These are phyloP conservation scores for Pichia occidentalis DNA, from an alignment of 805 yeast species.

Conservation along the genomic window DNA sequence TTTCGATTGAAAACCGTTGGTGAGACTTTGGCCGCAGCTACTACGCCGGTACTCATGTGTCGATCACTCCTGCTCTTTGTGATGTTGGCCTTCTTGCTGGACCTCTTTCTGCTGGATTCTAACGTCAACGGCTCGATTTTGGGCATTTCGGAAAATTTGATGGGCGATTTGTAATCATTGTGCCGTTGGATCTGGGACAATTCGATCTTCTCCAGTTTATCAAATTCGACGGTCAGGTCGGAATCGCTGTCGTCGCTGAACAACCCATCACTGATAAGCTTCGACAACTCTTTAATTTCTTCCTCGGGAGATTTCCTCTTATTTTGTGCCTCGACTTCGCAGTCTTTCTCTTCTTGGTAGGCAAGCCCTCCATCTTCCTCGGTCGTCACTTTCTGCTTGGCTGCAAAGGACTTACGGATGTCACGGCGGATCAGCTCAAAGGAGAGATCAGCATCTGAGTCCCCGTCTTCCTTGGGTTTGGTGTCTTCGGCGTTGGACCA, in stretches of 20 bases:
- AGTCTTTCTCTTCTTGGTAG: too few species aligned
- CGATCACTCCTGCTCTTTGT: background rate
- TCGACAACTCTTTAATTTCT: conserved; percentile 19
- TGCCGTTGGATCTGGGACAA: conserved; percentile 20
- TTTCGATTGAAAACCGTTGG: conserved; percentile 19
- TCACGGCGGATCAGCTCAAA: too few species aligned
- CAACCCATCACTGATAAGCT: conserved; percentile 17
- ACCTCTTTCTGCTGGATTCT: conserved; percentile 23
- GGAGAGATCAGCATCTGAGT: background rate
- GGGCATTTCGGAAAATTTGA: conserved; percentile 30
- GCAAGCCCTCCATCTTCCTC: too few species aligned
- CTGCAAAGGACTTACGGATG: too few species aligned
- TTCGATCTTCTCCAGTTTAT: conserved; percentile 27
- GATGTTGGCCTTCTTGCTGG: conserved; percentile 17
- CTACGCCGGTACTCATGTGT: too few species aligned
- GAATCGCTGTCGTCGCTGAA: conserved; percentile 22
- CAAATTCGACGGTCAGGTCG: conserved; percentile 22
- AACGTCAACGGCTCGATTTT: conserved; percentile 28
- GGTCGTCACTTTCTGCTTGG: background rate
- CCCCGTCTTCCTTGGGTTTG: background rate
- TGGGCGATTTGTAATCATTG: conserved; percentile 23
- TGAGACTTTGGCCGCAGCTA: conserved; percentile 9
- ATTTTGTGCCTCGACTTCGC: too few species aligned
- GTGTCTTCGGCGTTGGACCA: background rate
- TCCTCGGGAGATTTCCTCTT: conserved; percentile 11